phyloP scores from a whole-genome alignment of 306 rosid genomes.

The Cyclanthera cordifolia region DNA sequence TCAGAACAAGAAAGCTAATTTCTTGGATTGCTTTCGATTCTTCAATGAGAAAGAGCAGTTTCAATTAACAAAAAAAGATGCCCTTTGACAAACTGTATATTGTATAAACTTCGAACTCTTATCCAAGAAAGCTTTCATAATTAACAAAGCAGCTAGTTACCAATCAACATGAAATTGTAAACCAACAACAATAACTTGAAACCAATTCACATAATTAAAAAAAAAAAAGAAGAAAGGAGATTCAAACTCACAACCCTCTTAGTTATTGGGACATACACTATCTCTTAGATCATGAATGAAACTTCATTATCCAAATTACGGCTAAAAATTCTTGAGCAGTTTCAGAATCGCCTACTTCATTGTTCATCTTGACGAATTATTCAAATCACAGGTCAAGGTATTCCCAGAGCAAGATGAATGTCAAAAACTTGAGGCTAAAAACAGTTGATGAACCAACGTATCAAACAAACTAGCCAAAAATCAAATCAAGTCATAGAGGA shows the following conservation, averaged over 20 bases:
- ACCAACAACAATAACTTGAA: background rate
- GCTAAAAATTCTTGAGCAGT: background rate
- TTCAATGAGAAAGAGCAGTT: background rate
- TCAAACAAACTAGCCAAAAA: background rate
- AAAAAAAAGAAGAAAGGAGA: too few species aligned
- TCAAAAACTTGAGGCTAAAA: background rate
- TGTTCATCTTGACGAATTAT: background rate
- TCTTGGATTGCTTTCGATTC: background rate
- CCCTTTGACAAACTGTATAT: too few species aligned
- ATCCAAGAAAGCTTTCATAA: background rate
- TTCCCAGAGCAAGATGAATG: background rate
- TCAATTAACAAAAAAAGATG: background rate
- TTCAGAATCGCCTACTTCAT: background rate
- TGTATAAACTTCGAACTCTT: background rate
- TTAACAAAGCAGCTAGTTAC: background rate
- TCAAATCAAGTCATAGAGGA: background rate
- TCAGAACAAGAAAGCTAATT: background rate
- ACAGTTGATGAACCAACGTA: background rate
- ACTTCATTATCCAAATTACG: background rate
- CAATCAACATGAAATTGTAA: background rate
- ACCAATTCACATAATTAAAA: background rate
- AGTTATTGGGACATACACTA: too few species aligned
- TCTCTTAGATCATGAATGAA: background rate
- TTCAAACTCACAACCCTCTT: too few species aligned
- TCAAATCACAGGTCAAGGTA: background rate